These are phyloP conservation scores for Colletotrichum caudatum DNA, from an alignment of 2,329 filamentous ascomycete genomes.

Conservation along the genomic window DNA sequence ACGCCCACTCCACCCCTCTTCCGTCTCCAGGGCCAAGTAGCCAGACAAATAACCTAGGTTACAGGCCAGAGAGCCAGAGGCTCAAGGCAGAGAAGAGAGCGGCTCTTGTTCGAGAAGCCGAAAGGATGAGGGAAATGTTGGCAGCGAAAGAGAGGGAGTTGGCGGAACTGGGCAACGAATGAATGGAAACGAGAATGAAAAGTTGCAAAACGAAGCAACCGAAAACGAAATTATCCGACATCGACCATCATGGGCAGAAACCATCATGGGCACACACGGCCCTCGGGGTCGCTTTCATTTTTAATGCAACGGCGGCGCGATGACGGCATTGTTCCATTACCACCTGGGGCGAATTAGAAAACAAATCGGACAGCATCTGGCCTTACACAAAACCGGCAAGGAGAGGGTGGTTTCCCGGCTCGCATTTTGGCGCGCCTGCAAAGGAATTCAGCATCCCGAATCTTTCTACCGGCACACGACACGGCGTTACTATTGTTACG, in stretches of 20 bases:
- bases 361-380: constrained; percentile 30
- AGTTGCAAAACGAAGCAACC: constrained; percentile 33
- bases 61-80: constrained; percentile 60
- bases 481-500: constrained; percentile 31
- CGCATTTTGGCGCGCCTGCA: constrained; percentile 28
- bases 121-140: constrained; percentile 79
- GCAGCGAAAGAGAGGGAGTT: constrained; percentile 81
- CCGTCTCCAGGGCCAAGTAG: constrained; percentile 47
- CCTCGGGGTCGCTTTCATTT: constrained; percentile 28
- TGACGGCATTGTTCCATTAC: constrained; percentile 5
- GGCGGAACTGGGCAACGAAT: constrained; percentile 55
- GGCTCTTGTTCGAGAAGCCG: constrained; percentile 77
- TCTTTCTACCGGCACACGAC: constrained; percentile 17
- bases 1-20: constrained; percentile 44
- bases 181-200: constrained; percentile 16
- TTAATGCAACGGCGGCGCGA: constrained; percentile 2
- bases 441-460: constrained; percentile 28
- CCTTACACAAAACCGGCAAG: constrained; percentile 6
- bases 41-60: constrained; percentile 45
- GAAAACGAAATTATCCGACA: constrained; percentile 15
- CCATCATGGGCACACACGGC: constrained; percentile 18
- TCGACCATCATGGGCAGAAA: constrained; percentile 11
- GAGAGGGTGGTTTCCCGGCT: not conserved
- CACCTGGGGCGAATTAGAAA: constrained; percentile 9
- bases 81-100: constrained; percentile 72